Conservation (phyloP, 2,329 filamentous ascomycete species). For the Fusarium zealandicum region DNA sequence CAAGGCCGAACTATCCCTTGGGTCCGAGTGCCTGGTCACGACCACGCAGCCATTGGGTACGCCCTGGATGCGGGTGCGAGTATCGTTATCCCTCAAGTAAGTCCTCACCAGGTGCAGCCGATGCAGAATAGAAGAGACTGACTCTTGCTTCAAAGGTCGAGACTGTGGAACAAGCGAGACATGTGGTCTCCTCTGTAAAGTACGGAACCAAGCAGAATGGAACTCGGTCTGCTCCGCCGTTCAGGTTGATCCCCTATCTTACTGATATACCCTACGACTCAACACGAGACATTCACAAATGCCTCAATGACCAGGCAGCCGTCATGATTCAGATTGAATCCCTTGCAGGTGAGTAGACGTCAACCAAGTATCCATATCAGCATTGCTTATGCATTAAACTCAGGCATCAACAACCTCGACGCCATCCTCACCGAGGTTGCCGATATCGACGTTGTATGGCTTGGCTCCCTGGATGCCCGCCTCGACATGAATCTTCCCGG, state of each 20-base stretch:
- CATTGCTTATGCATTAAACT: neutral
- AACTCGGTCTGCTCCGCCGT: constrained; percentile 55
- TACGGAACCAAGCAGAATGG: constrained; percentile 51
- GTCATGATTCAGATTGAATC: constrained; percentile 58
- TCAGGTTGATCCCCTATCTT: constrained; percentile 50
- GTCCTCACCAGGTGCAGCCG: neutral
- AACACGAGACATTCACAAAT: constrained; percentile 46
- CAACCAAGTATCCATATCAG: neutral
- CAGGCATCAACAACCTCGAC: constrained; percentile 56
- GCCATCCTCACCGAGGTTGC: constrained; percentile 55
- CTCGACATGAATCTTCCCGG: constrained; percentile 53
- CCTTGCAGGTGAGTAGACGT: constrained; percentile 35
- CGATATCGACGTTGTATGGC: constrained; percentile 57
- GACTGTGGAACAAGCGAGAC: constrained; percentile 54
- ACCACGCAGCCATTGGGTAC: constrained; percentile 55
- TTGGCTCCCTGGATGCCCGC: constrained; percentile 53
- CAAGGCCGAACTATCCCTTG: constrained; percentile 54
- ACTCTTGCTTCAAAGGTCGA: constrained; percentile 45
- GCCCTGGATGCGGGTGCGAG: constrained; percentile 58
- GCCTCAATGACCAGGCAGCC: constrained; percentile 56
- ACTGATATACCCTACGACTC: constrained; percentile 48
- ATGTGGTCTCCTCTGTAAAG: constrained; percentile 53
- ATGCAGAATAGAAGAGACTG: neutral
- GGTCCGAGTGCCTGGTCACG: constrained; percentile 55
- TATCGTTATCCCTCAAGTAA: constrained; percentile 53